Percentiles rank a stretch among this genome's conserved stretches.
phyloP scores from a whole-genome alignment of 306 rosid genomes.

The Crataegus laevigata region DNA sequence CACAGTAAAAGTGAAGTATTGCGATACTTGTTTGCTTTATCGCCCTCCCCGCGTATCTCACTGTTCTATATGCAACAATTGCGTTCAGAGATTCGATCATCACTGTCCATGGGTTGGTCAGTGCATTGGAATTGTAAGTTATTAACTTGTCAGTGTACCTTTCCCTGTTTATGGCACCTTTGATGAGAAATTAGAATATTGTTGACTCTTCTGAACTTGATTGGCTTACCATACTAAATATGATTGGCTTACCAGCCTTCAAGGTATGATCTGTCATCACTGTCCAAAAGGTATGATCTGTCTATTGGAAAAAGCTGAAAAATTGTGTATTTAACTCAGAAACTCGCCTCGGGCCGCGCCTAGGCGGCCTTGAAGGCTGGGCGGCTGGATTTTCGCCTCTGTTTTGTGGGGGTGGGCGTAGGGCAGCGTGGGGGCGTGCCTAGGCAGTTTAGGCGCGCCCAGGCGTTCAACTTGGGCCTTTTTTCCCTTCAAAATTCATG shows the following conservation, averaged over 20 bases:
- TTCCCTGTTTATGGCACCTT: neutral
- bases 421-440: too few relatives aligned
- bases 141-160: neutral
- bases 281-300: neutral
- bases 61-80: conserved; percentile 97
- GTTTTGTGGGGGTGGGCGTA: too few relatives aligned
- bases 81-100: conserved; percentile 95
- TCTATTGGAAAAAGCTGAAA: neutral
- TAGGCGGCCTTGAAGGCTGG: too few relatives aligned
- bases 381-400: too few relatives aligned
- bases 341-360: too few relatives aligned
- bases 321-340: neutral
- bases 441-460: too few relatives aligned
- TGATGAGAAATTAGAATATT: neutral
- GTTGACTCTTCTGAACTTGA: neutral
- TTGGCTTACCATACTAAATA: neutral
- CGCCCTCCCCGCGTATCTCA: conserved; percentile 97
- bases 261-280: too few relatives aligned
- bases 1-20: conserved; percentile 77
- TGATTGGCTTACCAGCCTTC: too few relatives aligned
- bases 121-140: conserved; percentile 92
- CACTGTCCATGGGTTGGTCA: conserved; percentile 99
- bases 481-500: too few relatives aligned
- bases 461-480: too few relatives aligned
- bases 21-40: conserved; percentile 92